phyloP scores from a whole-genome alignment of 768 basidiomycete species.

The Xerocomellus chrysenteron region DNA sequence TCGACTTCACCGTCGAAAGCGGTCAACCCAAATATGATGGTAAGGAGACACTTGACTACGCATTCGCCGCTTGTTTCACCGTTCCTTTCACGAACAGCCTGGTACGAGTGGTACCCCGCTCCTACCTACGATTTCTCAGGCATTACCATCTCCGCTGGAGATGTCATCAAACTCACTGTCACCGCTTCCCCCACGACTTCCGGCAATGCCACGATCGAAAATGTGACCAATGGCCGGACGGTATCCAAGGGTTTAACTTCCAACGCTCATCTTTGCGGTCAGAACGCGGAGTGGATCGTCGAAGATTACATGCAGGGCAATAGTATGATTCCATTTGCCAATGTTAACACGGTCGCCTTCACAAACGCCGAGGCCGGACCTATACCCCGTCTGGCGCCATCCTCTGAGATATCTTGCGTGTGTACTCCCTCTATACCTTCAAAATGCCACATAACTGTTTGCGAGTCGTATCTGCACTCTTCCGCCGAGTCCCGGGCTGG shows the following conservation, averaged over 20 bases:
- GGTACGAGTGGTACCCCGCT: conserved; percentile 12
- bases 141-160: conserved; percentile 6
- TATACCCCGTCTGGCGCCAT: background rate
- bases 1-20: background rate
- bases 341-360: conserved; percentile 10
- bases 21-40: background rate
- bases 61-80: background rate
- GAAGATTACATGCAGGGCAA: background rate
- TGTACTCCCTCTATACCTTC: background rate
- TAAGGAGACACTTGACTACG: background rate
- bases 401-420: background rate
- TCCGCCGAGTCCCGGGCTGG: no score
- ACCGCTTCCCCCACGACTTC: background rate
- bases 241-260: background rate
- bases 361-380: background rate
- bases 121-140: background rate
- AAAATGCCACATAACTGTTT: no score
- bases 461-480: no score
- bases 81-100: background rate
- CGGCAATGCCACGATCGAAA: background rate
- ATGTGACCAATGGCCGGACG: background rate
- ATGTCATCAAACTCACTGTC: conserved; percentile 5
- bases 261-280: background rate
- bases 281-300: conserved; percentile 15
- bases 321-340: background rate